Percentiles rank a stretch among this genome's conserved stretches.
Evolutionary conservation across 139 green algal species (phyloP).

Genomic region (Monoraphidium neglectum): DNA sequence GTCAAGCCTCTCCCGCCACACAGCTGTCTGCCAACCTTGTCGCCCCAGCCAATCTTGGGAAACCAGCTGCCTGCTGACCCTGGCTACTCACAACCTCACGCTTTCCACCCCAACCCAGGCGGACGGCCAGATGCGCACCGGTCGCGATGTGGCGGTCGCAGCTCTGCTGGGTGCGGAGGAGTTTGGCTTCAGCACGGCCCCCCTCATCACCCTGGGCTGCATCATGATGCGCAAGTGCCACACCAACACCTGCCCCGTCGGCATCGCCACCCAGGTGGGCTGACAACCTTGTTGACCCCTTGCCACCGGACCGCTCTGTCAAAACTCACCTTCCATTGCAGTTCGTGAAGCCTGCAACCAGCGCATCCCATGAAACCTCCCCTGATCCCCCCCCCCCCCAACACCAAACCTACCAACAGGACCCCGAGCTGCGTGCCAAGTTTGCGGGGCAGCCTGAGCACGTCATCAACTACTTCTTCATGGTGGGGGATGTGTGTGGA

Average conservation of each 20-base stretch:
- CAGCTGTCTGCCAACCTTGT: no score
- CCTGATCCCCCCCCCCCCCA: no score
- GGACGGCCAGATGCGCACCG: slow-evolving; percentile 95
- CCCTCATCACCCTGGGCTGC: slow-evolving; percentile 95
- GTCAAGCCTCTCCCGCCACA: no score
- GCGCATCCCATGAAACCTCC: background rate
- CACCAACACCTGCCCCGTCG: slow-evolving; percentile 97
- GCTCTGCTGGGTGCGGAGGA: slow-evolving; percentile 93
- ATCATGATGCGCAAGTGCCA: slow-evolving; percentile 99
- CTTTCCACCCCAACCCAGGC: slow-evolving; percentile 54
- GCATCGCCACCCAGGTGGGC: slow-evolving; percentile 85
- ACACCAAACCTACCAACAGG: slow-evolving; percentile 48
- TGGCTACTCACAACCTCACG: background rate
- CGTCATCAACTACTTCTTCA: slow-evolving; percentile 98
- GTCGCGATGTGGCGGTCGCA: slow-evolving; percentile 87
- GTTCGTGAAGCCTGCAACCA: background rate
- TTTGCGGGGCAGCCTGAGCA: slow-evolving; percentile 91
- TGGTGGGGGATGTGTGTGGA: slow-evolving; percentile 55
- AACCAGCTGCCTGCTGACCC: background rate
- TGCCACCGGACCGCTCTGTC: no score
- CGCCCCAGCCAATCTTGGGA: no score
- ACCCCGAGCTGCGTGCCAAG: slow-evolving; percentile 95
- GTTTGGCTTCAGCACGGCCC: slow-evolving; percentile 95
- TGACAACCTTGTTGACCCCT: no score
- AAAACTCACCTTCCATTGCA: background rate